phyloP scores from a whole-genome alignment of 2,329 filamentous ascomycete genomes.

The Epichloe bromicola region DNA sequence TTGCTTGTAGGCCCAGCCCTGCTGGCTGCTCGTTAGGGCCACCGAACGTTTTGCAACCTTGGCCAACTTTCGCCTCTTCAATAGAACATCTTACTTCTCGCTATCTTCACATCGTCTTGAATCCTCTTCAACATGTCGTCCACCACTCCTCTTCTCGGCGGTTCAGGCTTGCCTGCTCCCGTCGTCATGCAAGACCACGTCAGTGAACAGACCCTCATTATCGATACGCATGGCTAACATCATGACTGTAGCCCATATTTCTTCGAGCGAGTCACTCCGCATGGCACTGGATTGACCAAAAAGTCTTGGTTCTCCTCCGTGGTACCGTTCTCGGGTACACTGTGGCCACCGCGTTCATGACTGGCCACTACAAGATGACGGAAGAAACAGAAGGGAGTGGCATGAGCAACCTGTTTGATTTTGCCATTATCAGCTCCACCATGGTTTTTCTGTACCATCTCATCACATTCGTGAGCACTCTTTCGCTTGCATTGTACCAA shows the following conservation, averaged over 20 bases:
- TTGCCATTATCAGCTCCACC: conserved; percentile 30
- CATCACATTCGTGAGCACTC: conserved; percentile 29
- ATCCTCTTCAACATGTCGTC: conserved; percentile 17
- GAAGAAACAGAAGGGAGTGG: conserved; percentile 24
- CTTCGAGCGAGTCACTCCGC: conserved; percentile 39
- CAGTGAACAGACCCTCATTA: background rate
- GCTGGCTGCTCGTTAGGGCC: background rate
- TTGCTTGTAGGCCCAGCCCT: background rate
- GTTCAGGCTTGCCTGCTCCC: conserved; percentile 18
- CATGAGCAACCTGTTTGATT: conserved; percentile 35
- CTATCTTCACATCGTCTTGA: background rate
- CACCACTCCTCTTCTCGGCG: conserved; percentile 21
- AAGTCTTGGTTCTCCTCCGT: conserved; percentile 30
- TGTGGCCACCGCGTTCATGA: conserved; percentile 26
- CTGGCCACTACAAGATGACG: conserved; percentile 32
- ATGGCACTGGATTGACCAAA: conserved; percentile 34
- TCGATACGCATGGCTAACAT: background rate
- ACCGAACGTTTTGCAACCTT: background rate
- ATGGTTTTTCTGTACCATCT: conserved; percentile 33
- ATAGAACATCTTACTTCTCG: background rate
- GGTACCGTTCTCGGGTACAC: conserved; percentile 30
- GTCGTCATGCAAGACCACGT: conserved; percentile 24
- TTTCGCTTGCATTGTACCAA: background rate
- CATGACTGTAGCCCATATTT: conserved; percentile 31
- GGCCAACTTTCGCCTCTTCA: background rate